Percentiles rank a stretch among this genome's conserved stretches.
Conservation (phyloP, 2,329 filamentous ascomycete genomes). For the Xylariaceae sp. region DNA sequence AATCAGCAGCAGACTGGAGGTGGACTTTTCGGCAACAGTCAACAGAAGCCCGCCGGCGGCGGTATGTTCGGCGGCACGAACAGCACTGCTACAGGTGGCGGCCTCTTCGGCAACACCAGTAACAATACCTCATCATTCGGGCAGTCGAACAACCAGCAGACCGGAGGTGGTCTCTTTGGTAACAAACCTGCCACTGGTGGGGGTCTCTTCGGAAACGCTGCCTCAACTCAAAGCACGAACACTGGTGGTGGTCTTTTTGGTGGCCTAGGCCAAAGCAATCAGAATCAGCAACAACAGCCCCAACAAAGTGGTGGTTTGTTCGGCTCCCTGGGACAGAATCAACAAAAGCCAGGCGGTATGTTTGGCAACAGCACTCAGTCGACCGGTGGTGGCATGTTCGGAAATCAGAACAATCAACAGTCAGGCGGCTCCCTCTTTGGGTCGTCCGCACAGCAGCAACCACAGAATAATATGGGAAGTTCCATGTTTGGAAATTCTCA, state of each 20-base stretch:
- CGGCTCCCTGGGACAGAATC: constrained; percentile 44
- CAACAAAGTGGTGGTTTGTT: constrained; percentile 43
- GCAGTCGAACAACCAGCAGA: constrained; percentile 10
- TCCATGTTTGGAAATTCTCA: constrained; percentile 57
- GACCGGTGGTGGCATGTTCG: constrained; percentile 51
- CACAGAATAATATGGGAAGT: constrained; percentile 41
- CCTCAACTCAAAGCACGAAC: constrained; percentile 30
- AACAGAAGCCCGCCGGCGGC: constrained; percentile 33
- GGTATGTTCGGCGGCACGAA: constrained; percentile 35
- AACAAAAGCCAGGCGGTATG: constrained; percentile 48
- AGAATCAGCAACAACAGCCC: constrained; percentile 34
- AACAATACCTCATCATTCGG: constrained; percentile 26
- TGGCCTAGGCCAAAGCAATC: constrained; percentile 28
- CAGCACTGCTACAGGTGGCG: constrained; percentile 24
- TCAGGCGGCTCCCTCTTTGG: constrained; percentile 41
- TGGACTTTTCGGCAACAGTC: constrained; percentile 33
- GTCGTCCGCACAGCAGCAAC: constrained; percentile 43
- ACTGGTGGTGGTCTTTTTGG: constrained; percentile 51
- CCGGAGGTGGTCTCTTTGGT: constrained; percentile 40
- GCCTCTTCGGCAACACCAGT: constrained; percentile 40
- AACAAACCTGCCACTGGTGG: constrained; percentile 29
- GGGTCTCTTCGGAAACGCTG: constrained; percentile 40
- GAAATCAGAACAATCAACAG: constrained; percentile 41
- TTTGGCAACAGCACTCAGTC: constrained; percentile 45
- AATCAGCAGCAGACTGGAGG: constrained; percentile 35